Conservation (phyloP, 1,284 basidiomycete genomes). For the Cryptococcus sp. region DNA sequence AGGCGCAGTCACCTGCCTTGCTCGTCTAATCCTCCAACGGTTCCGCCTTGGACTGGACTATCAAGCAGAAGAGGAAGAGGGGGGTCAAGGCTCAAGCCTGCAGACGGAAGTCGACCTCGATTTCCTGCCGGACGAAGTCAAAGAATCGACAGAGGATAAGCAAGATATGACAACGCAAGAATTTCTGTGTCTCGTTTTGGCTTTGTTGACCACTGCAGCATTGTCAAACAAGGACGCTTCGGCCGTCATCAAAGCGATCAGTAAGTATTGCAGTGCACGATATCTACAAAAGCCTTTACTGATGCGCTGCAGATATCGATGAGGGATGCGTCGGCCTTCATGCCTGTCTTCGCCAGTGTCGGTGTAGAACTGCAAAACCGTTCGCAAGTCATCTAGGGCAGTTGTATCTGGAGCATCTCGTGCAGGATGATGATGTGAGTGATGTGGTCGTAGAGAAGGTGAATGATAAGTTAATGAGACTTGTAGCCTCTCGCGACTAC, state of each 20-base stretch:
- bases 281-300: not conserved
- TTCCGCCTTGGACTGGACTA: not conserved
- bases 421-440: constrained; percentile 15
- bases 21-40: constrained; percentile 16
- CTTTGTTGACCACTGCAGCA: constrained; percentile 11
- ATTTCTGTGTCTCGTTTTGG: constrained; percentile 14
- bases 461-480: no score
- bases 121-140: not conserved
- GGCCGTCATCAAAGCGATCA: constrained; percentile 1
- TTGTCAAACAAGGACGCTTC: constrained; percentile 2
- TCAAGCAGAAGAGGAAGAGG: not conserved
- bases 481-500: constrained; percentile 12
- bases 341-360: constrained; percentile 18
- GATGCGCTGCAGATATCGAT: not conserved
- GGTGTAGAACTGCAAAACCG: constrained; percentile 8
- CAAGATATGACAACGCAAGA: constrained; percentile 10
- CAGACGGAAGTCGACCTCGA: not conserved
- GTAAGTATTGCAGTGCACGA: constrained; percentile 2
- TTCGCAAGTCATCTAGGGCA: constrained; percentile 14
- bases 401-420: constrained; percentile 9
- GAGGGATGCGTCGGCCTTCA: constrained; percentile 7
- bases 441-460: no score
- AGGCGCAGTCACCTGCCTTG: constrained; percentile 7
- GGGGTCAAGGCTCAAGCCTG: no score
- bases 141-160: not conserved